These are phyloP conservation scores for Penicillium brasilianum DNA, from an alignment of 2,329 filamentous ascomycete genomes.

Conservation along the genomic window DNA sequence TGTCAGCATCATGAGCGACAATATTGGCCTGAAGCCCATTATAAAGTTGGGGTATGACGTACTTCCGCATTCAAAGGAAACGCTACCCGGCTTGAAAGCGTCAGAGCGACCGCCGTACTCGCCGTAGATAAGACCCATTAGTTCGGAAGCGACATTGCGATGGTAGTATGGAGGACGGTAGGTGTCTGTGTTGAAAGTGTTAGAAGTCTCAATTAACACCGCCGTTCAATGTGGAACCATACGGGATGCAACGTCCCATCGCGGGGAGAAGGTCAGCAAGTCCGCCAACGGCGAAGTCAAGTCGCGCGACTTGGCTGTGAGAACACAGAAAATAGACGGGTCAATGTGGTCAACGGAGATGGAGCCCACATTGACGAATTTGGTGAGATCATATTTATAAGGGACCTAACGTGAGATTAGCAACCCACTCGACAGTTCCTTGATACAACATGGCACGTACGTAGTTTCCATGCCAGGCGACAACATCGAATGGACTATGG, in stretches of 20 bases:
- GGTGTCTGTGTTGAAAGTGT: slow-evolving; percentile 34
- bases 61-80: slow-evolving; percentile 45
- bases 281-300: slow-evolving; percentile 43
- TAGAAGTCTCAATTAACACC: not conserved
- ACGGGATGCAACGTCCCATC: slow-evolving; percentile 48
- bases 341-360: slow-evolving; percentile 50
- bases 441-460: slow-evolving; percentile 24
- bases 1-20: slow-evolving; percentile 8
- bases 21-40: not conserved
- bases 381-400: slow-evolving; percentile 50
- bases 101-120: slow-evolving; percentile 43
- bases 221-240: slow-evolving; percentile 12
- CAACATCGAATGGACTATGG: slow-evolving; percentile 72
- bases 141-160: slow-evolving; percentile 47
- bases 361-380: slow-evolving; percentile 48
- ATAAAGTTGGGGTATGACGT: slow-evolving; percentile 14
- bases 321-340: slow-evolving; percentile 48
- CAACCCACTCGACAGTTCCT: too few species aligned
- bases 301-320: slow-evolving; percentile 48
- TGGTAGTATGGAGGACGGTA: slow-evolving; percentile 51
- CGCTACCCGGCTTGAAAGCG: slow-evolving; percentile 40
- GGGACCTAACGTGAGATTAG: slow-evolving; percentile 33
- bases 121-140: slow-evolving; percentile 47
- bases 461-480: slow-evolving; percentile 74
- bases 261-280: slow-evolving; percentile 47